Evolutionary conservation across 1,139 yeast species (phyloP).

Genomic region (Hanseniaspora gamundiae): DNA sequence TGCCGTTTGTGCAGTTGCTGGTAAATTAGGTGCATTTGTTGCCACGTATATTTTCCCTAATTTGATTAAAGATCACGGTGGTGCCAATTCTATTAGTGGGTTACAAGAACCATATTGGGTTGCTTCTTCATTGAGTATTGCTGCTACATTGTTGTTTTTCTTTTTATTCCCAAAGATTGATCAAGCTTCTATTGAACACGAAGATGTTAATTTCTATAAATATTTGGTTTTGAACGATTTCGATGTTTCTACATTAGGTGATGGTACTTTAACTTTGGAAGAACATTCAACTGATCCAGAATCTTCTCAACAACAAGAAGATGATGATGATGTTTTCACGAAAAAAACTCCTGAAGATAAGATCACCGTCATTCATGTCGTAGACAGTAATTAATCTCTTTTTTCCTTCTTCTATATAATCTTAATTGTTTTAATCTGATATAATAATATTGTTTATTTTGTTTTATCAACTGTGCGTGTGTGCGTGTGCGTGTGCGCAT

Average conservation of each 20-base stretch:
- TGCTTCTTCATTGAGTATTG: slow-evolving; percentile 23
- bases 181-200: slow-evolving; percentile 69
- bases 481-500: too few relatives aligned
- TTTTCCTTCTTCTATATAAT: too few relatives aligned
- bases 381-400: too few relatives aligned
- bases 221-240: slow-evolving; percentile 51
- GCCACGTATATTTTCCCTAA: slow-evolving; percentile 84
- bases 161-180: slow-evolving; percentile 61
- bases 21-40: slow-evolving; percentile 85
- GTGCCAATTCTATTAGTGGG: slow-evolving; percentile 27
- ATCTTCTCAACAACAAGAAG: not conserved
- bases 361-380: not conserved
- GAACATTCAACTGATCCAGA: not conserved
- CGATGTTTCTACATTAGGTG: slow-evolving; percentile 28
- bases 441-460: too few relatives aligned
- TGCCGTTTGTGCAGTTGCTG: slow-evolving; percentile 83
- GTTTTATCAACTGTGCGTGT: too few relatives aligned
- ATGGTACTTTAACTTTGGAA: not conserved
- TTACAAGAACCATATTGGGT: slow-evolving; percentile 67
- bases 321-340: not conserved
- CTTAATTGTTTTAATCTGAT: too few relatives aligned
- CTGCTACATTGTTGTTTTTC: slow-evolving; percentile 58
- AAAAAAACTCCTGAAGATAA: not conserved
- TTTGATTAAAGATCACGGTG: slow-evolving; percentile 33
- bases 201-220: slow-evolving; percentile 57